phyloP scores from a whole-genome alignment of 305 asterid genomes.

The Solanum hybrid region DNA sequence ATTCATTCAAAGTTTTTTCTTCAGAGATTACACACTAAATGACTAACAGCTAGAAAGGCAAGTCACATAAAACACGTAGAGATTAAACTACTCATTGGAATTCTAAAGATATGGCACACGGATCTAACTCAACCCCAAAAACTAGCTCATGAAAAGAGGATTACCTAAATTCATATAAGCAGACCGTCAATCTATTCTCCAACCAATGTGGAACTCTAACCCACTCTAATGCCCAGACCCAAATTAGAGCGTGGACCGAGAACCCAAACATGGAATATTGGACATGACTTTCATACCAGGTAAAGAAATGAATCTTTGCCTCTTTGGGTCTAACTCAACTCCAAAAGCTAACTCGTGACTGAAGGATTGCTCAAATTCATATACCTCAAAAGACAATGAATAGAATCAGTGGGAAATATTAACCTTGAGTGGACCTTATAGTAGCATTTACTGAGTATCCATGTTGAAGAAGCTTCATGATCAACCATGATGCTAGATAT shows the following conservation, averaged over 20 bases:
- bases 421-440: slow-evolving; percentile 10
- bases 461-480: slow-evolving; percentile 31
- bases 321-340: background rate
- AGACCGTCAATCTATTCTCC: background rate
- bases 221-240: background rate
- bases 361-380: background rate
- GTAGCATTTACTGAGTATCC: slow-evolving; percentile 6
- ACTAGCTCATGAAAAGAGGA: background rate
- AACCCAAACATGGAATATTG: background rate
- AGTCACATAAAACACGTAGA: too few species aligned
- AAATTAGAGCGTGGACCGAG: background rate
- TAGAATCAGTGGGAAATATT: background rate
- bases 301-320: background rate
- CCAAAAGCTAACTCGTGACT: background rate
- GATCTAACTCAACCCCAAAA: background rate
- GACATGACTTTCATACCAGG: background rate
- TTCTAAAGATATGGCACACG: background rate
- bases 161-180: background rate
- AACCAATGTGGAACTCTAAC: background rate
- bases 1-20: background rate
- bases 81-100: background rate
- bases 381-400: background rate
- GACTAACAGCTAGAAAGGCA: too few species aligned
- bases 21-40: too few species aligned
- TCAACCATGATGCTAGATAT: slow-evolving; percentile 47